Percentiles rank a stretch among this genome's conserved stretches.
phyloP scores from a whole-genome alignment of 192 early-diverging fungal genomes.

The Rhizophagus prolifer region DNA sequence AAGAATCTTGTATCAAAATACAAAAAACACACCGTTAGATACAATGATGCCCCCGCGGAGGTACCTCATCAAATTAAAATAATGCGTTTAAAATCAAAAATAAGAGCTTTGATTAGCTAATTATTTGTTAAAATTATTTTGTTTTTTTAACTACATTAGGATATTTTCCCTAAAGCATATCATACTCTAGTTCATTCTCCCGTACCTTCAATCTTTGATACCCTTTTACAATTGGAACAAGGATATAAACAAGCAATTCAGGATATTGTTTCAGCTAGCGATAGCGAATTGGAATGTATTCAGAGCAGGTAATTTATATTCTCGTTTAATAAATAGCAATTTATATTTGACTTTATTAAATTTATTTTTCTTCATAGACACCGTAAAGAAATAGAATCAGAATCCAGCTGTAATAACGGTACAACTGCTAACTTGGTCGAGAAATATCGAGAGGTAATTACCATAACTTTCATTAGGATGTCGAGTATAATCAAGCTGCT shows the following conservation, averaged over 20 bases:
- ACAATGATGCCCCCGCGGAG: constrained; percentile 15
- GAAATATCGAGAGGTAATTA: neutral
- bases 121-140: neutral
- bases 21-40: constrained; percentile 13
- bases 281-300: constrained; percentile 37
- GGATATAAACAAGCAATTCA: constrained; percentile 49
- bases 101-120: neutral
- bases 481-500: constrained; percentile 51
- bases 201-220: constrained; percentile 53
- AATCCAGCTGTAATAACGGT: neutral
- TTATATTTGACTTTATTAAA: too few relatives aligned
- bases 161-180: constrained; percentile 58
- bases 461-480: constrained; percentile 29
- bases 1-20: constrained; percentile 19
- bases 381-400: neutral
- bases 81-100: neutral
- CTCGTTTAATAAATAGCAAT: too few relatives aligned
- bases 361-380: neutral
- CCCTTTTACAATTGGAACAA: constrained; percentile 55
- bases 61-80: constrained; percentile 2
- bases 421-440: neutral
- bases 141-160: constrained; percentile 35
- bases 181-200: constrained; percentile 60
- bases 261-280: constrained; percentile 37
- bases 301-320: constrained; percentile 32